These are phyloP conservation scores for Termitomyces sp. DNA, from an alignment of 768 basidiomycete genomes.

Conservation along the genomic window DNA sequence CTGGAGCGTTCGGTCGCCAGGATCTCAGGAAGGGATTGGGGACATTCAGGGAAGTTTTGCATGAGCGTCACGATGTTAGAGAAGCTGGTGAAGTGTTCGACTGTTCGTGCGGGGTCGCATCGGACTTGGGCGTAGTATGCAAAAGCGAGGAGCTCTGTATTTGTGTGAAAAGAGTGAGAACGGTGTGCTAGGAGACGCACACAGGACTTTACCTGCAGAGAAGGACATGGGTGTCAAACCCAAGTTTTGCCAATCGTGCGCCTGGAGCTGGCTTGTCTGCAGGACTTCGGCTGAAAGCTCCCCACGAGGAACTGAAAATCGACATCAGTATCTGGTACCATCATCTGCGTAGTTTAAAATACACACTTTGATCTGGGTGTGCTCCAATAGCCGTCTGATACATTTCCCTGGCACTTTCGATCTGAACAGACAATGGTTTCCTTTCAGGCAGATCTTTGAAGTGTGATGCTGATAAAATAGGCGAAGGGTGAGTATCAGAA, in stretches of 20 bases:
- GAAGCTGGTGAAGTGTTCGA: conserved; percentile 59
- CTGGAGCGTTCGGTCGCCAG: conserved; percentile 57
- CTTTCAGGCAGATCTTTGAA: conserved; percentile 35
- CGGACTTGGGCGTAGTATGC: conserved; percentile 79
- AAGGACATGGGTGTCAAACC: conserved; percentile 67
- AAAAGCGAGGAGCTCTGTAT: conserved; percentile 67
- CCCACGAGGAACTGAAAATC: conserved; percentile 45
- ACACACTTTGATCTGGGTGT: conserved; percentile 71
- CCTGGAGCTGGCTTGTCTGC: conserved; percentile 29
- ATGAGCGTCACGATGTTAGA: conserved; percentile 45
- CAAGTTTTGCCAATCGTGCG: conserved; percentile 40
- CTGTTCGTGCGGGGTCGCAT: conserved; percentile 65
- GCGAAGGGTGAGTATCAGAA: conserved; percentile 1
- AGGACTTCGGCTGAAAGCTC: conserved; percentile 38
- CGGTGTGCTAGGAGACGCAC: not conserved
- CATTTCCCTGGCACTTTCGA: conserved; percentile 61
- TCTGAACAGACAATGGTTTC: conserved; percentile 41
- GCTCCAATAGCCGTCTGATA: conserved; percentile 71
- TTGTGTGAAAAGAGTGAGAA: conserved; percentile 2
- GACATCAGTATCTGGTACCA: conserved; percentile 5
- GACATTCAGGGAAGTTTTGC: conserved; percentile 41
- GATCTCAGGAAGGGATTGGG: conserved; percentile 48
- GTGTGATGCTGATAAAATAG: conserved; percentile 30
- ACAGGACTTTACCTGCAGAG: conserved; percentile 45
- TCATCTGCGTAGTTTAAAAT: not conserved